A percentile compares a stretch with the other conserved stretches of the same genome.
These are phyloP conservation scores for Lactarius sp. DNA, from an alignment of 768 basidiomycete genomes.

Conservation along the genomic window DNA sequence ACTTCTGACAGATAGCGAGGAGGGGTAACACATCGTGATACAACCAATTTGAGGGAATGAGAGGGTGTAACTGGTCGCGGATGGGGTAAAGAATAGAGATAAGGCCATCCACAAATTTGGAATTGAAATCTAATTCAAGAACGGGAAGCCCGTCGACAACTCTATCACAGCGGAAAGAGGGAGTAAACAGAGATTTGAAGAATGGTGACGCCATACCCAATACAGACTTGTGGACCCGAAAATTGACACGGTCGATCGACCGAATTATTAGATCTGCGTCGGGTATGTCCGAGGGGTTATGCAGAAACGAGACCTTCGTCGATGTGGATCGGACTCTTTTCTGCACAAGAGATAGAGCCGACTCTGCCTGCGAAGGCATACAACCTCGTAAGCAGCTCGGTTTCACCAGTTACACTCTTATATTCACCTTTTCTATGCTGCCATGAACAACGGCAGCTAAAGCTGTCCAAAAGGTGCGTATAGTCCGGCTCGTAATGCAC, in stretches of 20 bases:
- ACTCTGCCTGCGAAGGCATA: not conserved
- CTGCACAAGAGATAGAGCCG: not conserved
- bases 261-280: not conserved
- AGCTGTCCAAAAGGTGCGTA: conserved; percentile 1
- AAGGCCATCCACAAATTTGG: conserved; percentile 2
- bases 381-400: not conserved
- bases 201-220: conserved; percentile 11
- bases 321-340: not conserved
- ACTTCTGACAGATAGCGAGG: conserved; percentile 26
- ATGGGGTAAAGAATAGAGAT: conserved; percentile 9
- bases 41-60: not conserved
- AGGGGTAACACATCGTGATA: not conserved
- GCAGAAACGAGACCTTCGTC: no score
- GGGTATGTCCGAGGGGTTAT: not conserved
- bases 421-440: not conserved
- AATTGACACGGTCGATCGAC: not conserved
- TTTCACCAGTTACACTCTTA: not conserved
- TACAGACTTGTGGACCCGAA: conserved; percentile 10
- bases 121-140: no score
- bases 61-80: not conserved
- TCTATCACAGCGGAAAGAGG: not conserved
- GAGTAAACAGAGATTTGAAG: not conserved
- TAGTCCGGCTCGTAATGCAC: not conserved
- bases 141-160: not conserved
- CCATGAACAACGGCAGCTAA: not conserved